Evolutionary conservation across 2,329 filamentous ascomycete genomes (phyloP).

Genomic region (Clonostachys solani): DNA sequence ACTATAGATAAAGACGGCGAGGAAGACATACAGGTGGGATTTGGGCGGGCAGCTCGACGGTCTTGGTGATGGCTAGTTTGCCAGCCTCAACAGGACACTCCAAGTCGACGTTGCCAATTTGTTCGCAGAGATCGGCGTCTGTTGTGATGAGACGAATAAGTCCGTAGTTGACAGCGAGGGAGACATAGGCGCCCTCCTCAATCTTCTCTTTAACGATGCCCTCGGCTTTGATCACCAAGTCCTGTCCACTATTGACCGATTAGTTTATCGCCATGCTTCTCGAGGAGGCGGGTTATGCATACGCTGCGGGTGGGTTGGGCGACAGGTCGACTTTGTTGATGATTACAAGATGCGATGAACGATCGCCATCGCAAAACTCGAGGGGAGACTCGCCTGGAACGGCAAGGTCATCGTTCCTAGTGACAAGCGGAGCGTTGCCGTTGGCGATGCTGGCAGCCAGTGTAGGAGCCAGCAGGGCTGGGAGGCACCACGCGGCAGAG

Average conservation of each 20-base stretch:
- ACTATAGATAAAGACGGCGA: background rate
- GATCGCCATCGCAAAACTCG: conserved; percentile 66
- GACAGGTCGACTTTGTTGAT: conserved; percentile 76
- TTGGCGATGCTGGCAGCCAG: conserved; percentile 36
- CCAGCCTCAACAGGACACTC: conserved; percentile 85
- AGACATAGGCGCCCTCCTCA: conserved; percentile 74
- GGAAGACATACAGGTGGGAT: conserved; percentile 77
- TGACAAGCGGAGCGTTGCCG: conserved; percentile 25
- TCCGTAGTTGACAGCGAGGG: conserved; percentile 87
- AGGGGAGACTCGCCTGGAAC: conserved; percentile 86
- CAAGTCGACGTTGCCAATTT: conserved; percentile 82
- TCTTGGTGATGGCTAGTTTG: conserved; percentile 68
- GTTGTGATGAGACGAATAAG: conserved; percentile 85
- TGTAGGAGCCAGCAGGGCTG: conserved; percentile 38
- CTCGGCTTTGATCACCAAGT: conserved; percentile 72
- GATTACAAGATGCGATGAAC: conserved; percentile 63
- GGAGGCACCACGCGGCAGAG: conserved; percentile 19
- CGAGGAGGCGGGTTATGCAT: conserved; percentile 14
- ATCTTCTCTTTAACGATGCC: conserved; percentile 73
- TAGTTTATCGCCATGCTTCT: conserved; percentile 10
- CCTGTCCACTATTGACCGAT: conserved; percentile 58
- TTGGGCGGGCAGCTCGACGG: conserved; percentile 77
- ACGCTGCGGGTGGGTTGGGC: conserved; percentile 88
- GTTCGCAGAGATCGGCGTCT: conserved; percentile 80
- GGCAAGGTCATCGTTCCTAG: conserved; percentile 48